phyloP scores from a whole-genome alignment of 345 rosid species.

The Trapa bicornis region DNA sequence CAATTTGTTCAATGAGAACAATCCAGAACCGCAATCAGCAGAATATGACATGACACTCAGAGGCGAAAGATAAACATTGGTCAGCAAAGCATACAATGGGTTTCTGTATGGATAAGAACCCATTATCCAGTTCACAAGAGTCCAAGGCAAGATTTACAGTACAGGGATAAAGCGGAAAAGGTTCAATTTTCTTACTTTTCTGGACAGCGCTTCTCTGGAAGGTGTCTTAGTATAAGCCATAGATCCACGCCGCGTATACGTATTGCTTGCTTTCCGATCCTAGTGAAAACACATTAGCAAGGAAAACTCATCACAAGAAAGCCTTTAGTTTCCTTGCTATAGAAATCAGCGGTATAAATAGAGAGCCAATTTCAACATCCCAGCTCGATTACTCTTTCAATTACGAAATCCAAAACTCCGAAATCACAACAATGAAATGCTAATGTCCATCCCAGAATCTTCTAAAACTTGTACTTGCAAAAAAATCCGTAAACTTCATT shows the following conservation, averaged over 20 bases:
- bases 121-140: not conserved
- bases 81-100: not conserved
- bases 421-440: not conserved
- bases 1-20: no score
- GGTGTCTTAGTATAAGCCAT: slow-evolving; percentile 91
- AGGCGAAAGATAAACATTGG: not conserved
- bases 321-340: not conserved
- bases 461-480: no score
- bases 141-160: not conserved
- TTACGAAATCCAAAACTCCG: not conserved
- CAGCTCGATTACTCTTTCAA: not conserved
- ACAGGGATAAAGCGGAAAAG: no score
- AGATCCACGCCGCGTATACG: slow-evolving; percentile 80
- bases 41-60: not conserved
- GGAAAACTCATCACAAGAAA: not conserved
- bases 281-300: slow-evolving; percentile 9
- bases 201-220: slow-evolving; percentile 53
- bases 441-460: no score
- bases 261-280: slow-evolving; percentile 71
- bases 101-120: not conserved
- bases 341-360: not conserved
- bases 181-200: slow-evolving; percentile 31
- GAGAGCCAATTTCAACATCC: not conserved
- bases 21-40: not conserved
- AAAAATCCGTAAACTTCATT: no score